These are phyloP conservation scores for Magnusiomyces suaveolens DNA, from an alignment of 1,139 yeast genomes.

Conservation along the genomic window DNA sequence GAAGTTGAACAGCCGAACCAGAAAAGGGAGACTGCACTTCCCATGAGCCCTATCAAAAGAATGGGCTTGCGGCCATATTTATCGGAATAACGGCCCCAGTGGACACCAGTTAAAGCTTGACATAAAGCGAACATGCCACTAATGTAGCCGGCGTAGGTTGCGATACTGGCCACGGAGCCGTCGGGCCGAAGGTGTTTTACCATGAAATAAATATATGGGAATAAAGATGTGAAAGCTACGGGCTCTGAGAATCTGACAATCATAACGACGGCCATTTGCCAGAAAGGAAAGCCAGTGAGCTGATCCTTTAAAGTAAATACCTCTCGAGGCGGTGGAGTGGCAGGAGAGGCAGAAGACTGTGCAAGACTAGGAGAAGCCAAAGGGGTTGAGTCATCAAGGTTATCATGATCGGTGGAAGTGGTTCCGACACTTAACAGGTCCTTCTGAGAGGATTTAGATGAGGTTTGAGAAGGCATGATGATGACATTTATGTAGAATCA, in stretches of 20 bases:
- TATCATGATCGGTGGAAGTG: too few relatives aligned
- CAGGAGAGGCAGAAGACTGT: too few relatives aligned
- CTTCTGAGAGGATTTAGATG: too few relatives aligned
- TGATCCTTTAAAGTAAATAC: slow-evolving; percentile 28
- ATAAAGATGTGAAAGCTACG: slow-evolving; percentile 51
- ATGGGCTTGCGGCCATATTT: slow-evolving; percentile 50
- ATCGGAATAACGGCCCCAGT: slow-evolving; percentile 52
- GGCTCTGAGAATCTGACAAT: slow-evolving; percentile 51
- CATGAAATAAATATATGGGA: slow-evolving; percentile 59
- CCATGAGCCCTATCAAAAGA: slow-evolving; percentile 43
- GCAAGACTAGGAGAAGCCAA: too few relatives aligned
- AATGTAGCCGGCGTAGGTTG: slow-evolving; percentile 50
- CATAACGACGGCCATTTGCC: slow-evolving; percentile 40
- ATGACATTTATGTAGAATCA: too few relatives aligned
- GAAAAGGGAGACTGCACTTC: slow-evolving; percentile 42
- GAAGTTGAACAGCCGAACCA: slow-evolving; percentile 45
- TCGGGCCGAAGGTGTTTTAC: slow-evolving; percentile 34
- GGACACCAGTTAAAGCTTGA: slow-evolving; percentile 47
- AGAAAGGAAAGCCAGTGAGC: slow-evolving; percentile 40
- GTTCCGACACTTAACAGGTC: too few relatives aligned
- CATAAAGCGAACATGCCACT: slow-evolving; percentile 46
- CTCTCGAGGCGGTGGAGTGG: slow-evolving; percentile 2
- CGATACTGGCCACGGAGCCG: slow-evolving; percentile 31
- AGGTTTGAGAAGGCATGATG: too few relatives aligned
- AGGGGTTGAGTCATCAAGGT: too few relatives aligned